These are phyloP conservation scores for Suillus bovinus DNA, from an alignment of 768 basidiomycete genomes.

Conservation along the genomic window DNA sequence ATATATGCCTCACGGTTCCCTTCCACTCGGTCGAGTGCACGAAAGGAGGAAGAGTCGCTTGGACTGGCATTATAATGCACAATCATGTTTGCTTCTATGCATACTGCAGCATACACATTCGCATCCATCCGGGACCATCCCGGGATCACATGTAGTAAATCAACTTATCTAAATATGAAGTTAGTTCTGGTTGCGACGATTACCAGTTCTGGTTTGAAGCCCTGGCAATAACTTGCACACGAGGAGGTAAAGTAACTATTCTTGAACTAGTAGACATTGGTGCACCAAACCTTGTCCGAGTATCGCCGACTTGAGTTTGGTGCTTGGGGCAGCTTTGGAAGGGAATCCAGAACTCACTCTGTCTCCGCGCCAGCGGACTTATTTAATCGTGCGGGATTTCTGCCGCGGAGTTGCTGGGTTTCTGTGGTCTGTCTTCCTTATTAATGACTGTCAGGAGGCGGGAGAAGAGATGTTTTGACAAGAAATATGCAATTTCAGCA, in stretches of 20 bases:
- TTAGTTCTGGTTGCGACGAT: not conserved
- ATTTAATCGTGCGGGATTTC: slow-evolving; percentile 18
- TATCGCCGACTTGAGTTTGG: slow-evolving; percentile 1
- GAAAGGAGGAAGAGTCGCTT: not conserved
- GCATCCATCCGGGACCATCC: not conserved
- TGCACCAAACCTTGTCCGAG: slow-evolving; percentile 2
- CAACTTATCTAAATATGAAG: not conserved
- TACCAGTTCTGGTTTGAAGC: not conserved
- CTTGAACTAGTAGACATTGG: not conserved
- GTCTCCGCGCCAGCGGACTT: slow-evolving; percentile 35
- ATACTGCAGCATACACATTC: too few species aligned
- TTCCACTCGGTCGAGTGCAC: not conserved
- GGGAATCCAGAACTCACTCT: slow-evolving; percentile 8
- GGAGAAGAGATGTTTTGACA: not conserved
- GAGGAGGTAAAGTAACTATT: not conserved
- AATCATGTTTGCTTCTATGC: not conserved
- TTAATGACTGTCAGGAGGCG: not conserved
- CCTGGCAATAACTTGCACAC: not conserved
- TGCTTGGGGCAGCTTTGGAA: not conserved
- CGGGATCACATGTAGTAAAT: not conserved
- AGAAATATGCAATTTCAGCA: not conserved
- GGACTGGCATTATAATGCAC: not conserved
- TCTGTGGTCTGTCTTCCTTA: not conserved
- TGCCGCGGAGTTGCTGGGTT: slow-evolving; percentile 32
- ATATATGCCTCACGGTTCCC: slow-evolving; percentile 3